Conservation (phyloP, 2,329 filamentous ascomycete genomes). For the Arthrobotrys megalospora region DNA sequence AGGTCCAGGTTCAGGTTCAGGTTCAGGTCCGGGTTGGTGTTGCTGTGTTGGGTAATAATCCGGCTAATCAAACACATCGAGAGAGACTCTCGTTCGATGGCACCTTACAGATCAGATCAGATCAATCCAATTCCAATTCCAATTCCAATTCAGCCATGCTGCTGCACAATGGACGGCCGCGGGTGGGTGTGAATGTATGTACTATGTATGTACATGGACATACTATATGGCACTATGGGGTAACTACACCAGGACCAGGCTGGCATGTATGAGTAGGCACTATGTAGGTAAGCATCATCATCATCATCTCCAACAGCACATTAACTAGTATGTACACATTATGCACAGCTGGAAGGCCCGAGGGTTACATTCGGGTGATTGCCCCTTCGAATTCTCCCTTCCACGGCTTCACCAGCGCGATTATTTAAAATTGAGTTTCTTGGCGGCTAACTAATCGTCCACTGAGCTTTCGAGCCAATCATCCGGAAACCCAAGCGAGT, state of each 20-base stretch:
- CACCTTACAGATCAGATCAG: constrained; percentile 18
- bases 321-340: neutral
- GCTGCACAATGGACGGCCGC: too few relatives aligned
- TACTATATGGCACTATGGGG: too few relatives aligned
- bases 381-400: neutral
- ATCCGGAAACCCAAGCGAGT: constrained; percentile 41
- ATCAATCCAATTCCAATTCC: too few relatives aligned
- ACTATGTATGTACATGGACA: too few relatives aligned
- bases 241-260: too few relatives aligned
- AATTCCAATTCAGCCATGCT: too few relatives aligned
- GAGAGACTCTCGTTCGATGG: neutral
- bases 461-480: constrained; percentile 35
- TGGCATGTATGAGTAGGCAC: too few relatives aligned
- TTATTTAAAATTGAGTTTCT: constrained; percentile 52
- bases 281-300: too few relatives aligned
- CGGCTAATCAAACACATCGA: constrained; percentile 47
- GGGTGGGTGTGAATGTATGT: too few relatives aligned
- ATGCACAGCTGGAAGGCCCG: constrained; percentile 30
- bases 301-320: too few relatives aligned
- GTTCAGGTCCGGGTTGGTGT: too few relatives aligned
- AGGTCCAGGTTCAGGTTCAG: too few relatives aligned
- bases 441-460: constrained; percentile 48
- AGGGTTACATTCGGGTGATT: constrained; percentile 48
- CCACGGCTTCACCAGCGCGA: constrained; percentile 37
- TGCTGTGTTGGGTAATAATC: constrained; percentile 12